Conservation (phyloP, 306 rosid species). For the Trifolium fragiferum region DNA sequence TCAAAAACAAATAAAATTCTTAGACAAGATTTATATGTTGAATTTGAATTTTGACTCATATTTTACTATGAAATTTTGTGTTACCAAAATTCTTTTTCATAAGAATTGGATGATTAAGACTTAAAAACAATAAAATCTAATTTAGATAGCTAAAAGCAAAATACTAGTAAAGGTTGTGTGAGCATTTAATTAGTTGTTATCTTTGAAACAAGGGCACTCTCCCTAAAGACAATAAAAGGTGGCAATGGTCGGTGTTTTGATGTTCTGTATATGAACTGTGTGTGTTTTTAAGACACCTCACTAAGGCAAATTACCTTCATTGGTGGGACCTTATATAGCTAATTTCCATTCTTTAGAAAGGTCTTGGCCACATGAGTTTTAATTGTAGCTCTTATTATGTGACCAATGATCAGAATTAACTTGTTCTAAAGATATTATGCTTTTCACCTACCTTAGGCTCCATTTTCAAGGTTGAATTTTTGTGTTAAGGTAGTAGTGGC, state of each 20-base stretch:
- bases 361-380: constrained; percentile 28
- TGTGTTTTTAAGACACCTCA: background rate
- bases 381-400: constrained; percentile 21
- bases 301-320: constrained; percentile 5
- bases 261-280: constrained; percentile 5
- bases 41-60: too few relatives aligned
- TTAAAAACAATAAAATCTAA: background rate
- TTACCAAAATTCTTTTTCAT: too few relatives aligned
- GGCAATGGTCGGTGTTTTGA: constrained; percentile 47
- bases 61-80: too few relatives aligned
- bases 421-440: constrained; percentile 32
- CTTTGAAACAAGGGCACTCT: constrained; percentile 30
- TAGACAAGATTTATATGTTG: too few relatives aligned
- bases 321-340: constrained; percentile 37
- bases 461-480: constrained; percentile 27
- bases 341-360: constrained; percentile 31
- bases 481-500: background rate
- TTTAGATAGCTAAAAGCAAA: constrained; percentile 7
- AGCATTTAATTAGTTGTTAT: constrained; percentile 43
- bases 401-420: constrained; percentile 33
- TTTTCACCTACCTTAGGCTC: constrained; percentile 35
- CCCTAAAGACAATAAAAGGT: constrained; percentile 44
- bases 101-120: too few relatives aligned
- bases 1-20: background rate
- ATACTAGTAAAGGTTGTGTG: constrained; percentile 24